phyloP scores from a whole-genome alignment of 2,329 filamentous ascomycete species.

The Neurospora sp. region DNA sequence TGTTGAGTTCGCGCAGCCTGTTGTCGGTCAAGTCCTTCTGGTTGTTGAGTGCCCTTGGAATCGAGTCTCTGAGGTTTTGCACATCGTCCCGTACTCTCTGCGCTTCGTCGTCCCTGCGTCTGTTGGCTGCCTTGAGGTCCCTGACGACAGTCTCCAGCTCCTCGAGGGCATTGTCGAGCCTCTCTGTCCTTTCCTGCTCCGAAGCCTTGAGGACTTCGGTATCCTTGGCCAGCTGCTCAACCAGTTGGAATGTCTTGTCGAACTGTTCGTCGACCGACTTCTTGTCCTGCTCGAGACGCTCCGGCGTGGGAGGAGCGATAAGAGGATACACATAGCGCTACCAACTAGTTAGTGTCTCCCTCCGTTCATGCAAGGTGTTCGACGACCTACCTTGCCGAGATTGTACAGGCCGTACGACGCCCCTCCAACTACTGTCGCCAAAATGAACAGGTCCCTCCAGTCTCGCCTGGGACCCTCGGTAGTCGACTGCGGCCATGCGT shows the following conservation, averaged over 20 bases:
- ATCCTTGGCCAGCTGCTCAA: constrained; percentile 87
- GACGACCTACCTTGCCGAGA: constrained; percentile 60
- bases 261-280: constrained; percentile 87
- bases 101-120: constrained; percentile 77
- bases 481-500: constrained; percentile 47
- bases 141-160: constrained; percentile 78
- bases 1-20: constrained; percentile 73
- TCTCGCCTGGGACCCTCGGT: constrained; percentile 66
- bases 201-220: constrained; percentile 80
- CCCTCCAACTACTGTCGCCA: constrained; percentile 89
- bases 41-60: constrained; percentile 80
- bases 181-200: constrained; percentile 74
- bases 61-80: constrained; percentile 67
- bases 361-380: background rate
- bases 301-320: constrained; percentile 85
- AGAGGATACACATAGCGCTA: constrained; percentile 86
- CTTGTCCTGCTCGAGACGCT: constrained; percentile 91
- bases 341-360: constrained; percentile 15
- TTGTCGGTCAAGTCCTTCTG: constrained; percentile 78
- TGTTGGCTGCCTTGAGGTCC: constrained; percentile 72
- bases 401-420: constrained; percentile 83
- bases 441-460: constrained; percentile 99
- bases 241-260: constrained; percentile 78
- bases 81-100: constrained; percentile 82
- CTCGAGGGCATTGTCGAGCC: constrained; percentile 68